Conservation (phyloP, 1,284 basidiomycete genomes). For the Tilletiaria anomala region DNA sequence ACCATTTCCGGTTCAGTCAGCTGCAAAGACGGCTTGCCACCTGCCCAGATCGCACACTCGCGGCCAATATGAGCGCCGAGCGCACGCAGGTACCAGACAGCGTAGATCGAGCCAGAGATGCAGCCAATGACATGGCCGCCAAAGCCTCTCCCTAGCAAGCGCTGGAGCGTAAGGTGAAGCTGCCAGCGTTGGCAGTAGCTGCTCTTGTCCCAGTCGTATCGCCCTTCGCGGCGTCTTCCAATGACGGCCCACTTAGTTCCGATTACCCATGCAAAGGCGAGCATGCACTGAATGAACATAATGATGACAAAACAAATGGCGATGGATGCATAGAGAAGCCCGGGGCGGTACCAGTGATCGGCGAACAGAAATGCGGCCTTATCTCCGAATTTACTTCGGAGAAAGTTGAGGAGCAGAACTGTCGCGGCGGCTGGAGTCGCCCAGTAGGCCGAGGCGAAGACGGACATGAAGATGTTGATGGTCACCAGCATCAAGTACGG, state of each 20-base stretch:
- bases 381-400: constrained; percentile 20
- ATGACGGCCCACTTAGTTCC: constrained; percentile 37
- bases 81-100: constrained; percentile 35
- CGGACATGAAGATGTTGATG: constrained; percentile 34
- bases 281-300: constrained; percentile 21
- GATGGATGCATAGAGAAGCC: constrained; percentile 32
- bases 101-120: constrained; percentile 30
- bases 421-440: constrained; percentile 33
- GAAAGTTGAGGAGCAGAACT: constrained; percentile 28
- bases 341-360: constrained; percentile 38
- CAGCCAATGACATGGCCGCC: constrained; percentile 35
- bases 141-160: constrained; percentile 28
- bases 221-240: constrained; percentile 35
- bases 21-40: constrained; percentile 37
- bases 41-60: constrained; percentile 37
- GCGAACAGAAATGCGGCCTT: constrained; percentile 16
- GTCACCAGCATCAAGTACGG: constrained; percentile 36
- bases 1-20: constrained; percentile 38
- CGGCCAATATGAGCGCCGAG: constrained; percentile 33
- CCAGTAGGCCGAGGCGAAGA: constrained; percentile 36
- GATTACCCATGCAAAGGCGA: constrained; percentile 33
- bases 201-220: constrained; percentile 40
- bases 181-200: constrained; percentile 40
- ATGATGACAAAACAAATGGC: constrained; percentile 32
- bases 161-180: constrained; percentile 32